Evolutionary conservation across 2,329 filamentous ascomycete species (phyloP), one percentile per base, ranked within the genome.

Genomic region (Penicillium decumbens): DNA sequence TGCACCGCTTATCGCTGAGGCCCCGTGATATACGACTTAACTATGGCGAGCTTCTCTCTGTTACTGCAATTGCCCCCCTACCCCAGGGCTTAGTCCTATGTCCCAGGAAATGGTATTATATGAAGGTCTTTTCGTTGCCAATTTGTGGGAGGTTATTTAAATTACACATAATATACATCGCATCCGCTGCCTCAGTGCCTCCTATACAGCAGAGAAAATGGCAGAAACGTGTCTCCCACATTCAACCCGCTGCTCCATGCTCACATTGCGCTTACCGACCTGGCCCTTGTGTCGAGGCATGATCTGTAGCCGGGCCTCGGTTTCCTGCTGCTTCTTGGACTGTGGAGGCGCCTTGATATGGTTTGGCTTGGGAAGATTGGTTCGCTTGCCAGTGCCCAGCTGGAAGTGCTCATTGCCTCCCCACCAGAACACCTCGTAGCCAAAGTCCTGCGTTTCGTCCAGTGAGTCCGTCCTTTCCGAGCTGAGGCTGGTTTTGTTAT

Each of bases 331-430:
- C 77, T 50, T 78, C 77, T 59, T 85, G 0, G 77, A 79, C 41
- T 79, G 79, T 10, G 76, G 72, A 54, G 95, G 89, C 12, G 89
- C 86, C 28, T 83, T 81, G 45, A 96, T 89, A 65, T 95, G 92
- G 1, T 79, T 77, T 1, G 93, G 93, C 10, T 79, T 77, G 45
- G 82, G 81, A 8, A 87, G 65, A 64, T 97, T 97, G 63, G 82
- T 93, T 54, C 92, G 77, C 75, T 87, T 95, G 25, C 93, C 91
- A 0, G 87, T 96, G 10, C 93, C 93, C 24, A 98, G 80, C 72
- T 98, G 93, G 69, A 87, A 96, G 66, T 85, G 82, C 73, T 97
- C 91, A 63, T 97, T 98, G 45, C 89, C 89, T 54, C 93, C 93
- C 89, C 91, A 98, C 77, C 89, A 95, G 1, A 97, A 69, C 27